Base-by-base conservation (phyloP, 2,329 filamentous ascomycete genomes). In the Aspergillus neoniger region DNA sequence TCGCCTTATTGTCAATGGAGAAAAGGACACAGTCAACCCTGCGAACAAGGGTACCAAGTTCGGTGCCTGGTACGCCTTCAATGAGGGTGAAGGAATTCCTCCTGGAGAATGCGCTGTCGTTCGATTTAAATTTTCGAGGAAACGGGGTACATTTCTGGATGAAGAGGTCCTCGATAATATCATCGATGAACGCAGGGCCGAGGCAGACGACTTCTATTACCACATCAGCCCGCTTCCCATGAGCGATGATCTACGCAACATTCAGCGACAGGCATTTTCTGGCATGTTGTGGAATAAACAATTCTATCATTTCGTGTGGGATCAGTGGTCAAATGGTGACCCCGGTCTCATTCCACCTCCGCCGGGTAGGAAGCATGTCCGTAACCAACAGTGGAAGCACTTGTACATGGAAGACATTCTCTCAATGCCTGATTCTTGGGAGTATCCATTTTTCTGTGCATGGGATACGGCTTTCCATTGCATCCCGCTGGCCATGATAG, bases 271-370 rank as follows among this genome's bases (percentile, higher is more conserved):
- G 76, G 95, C 94, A 4, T 90, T 97, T 67, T 88, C 93, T 0
- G 94, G 95, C 57, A 98, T 98, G 94, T 89, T 98, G 84, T 98
- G 94, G 94, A 96, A 90, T 64, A 98, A 98, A 77, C 94, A 98
- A 76, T 91, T 92, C 78, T 98, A 98, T 76, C 87, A 96, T 73
- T 97, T 98, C 76, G 87, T 98, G 69, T 97, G 92, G 92, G 93
- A 98, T 66, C 91, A 98, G 74, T 98, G 94, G 94, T 92, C 93
- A 25, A 96, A 96, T 65, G 94, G 94, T 55, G 94, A 98, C 73
- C 93, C 93, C 10, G 85, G 84, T 51, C 91, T 93, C 82, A 92
- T 93, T 47, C 91, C 94, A 32, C 95, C 95, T 25, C 94, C 94
- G 1, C 82, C 89, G 1, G 84, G 85, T 41, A 85, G 94, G 58